phyloP scores from a whole-genome alignment of 1,139 yeast species.

The Candida tunisiensis region DNA sequence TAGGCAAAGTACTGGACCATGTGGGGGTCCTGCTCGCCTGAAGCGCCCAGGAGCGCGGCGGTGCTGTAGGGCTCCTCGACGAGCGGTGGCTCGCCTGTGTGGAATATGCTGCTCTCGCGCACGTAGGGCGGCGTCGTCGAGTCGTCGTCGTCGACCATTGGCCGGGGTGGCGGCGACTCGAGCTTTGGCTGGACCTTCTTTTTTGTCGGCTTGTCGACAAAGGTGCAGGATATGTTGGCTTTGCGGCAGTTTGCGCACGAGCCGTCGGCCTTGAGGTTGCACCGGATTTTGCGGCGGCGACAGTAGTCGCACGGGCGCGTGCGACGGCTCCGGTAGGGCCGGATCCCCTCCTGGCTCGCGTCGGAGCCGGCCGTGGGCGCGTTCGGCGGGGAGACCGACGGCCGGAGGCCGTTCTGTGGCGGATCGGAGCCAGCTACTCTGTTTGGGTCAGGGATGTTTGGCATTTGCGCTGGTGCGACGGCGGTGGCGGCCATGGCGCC shows the following conservation, averaged over 20 bases:
- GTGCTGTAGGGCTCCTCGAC: conserved; percentile 12
- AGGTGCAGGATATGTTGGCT: conserved; percentile 9
- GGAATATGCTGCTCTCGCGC: conserved; percentile 1
- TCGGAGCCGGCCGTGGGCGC: too few species aligned
- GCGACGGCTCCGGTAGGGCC: conserved; percentile 1
- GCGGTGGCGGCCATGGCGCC: too few species aligned
- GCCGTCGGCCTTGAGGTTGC: conserved; percentile 9
- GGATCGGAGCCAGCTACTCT: too few species aligned
- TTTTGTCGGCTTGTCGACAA: conserved; percentile 2
- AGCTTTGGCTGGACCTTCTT: not conserved
- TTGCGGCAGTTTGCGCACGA: conserved; percentile 12
- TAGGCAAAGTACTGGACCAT: conserved; percentile 14
- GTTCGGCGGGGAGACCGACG: too few species aligned
- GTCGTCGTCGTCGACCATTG: not conserved
- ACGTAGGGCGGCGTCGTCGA: not conserved
- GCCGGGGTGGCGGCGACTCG: conserved; percentile 1
- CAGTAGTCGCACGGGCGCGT: conserved; percentile 14
- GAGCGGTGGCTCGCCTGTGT: conserved; percentile 8
- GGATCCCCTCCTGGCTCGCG: too few species aligned
- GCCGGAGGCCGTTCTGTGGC: too few species aligned
- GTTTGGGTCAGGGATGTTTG: too few species aligned
- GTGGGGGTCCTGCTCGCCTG: conserved; percentile 21
- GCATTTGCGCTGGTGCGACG: too few species aligned
- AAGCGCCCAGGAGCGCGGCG: conserved; percentile 15
- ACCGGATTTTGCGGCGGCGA: conserved; percentile 13